Percentiles rank a stretch among this genome's conserved stretches.
phyloP scores from a whole-genome alignment of 75 land plant species.

The Cunninghamia lanceolata region DNA sequence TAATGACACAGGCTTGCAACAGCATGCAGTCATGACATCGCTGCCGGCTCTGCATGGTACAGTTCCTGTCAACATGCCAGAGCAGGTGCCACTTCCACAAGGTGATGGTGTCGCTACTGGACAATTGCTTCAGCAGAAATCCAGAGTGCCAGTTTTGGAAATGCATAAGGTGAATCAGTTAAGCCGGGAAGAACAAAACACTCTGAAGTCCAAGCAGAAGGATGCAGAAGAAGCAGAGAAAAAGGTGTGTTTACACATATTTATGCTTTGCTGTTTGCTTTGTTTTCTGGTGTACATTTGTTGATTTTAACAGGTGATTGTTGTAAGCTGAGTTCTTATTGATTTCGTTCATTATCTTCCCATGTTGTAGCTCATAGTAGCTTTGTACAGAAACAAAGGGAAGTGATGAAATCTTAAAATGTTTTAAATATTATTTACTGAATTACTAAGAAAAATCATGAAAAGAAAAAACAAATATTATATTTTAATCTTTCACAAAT shows the following conservation, averaged over 20 bases:
- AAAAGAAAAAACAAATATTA: too few relatives aligned
- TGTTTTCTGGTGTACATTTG: slow-evolving; percentile 2
- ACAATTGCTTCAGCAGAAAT: slow-evolving; percentile 41
- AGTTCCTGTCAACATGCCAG: slow-evolving; percentile 24
- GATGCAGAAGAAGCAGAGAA: slow-evolving; percentile 61
- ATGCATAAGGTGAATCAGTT: slow-evolving; percentile 55
- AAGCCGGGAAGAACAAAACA: slow-evolving; percentile 63
- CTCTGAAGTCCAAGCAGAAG: slow-evolving; percentile 54
- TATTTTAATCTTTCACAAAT: too few relatives aligned
- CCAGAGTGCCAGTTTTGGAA: slow-evolving; percentile 49
- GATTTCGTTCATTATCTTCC: neutral
- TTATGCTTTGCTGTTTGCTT: neutral
- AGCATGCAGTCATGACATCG: slow-evolving; percentile 26
- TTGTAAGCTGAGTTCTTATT: neutral
- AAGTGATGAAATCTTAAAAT: neutral
- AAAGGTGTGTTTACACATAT: slow-evolving; percentile 43
- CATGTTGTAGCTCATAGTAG: neutral
- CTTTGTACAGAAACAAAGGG: neutral
- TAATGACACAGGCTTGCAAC: slow-evolving; percentile 34
- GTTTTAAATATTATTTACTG: too few relatives aligned
- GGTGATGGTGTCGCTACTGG: slow-evolving; percentile 20
- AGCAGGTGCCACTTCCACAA: slow-evolving; percentile 1
- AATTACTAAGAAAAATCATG: too few relatives aligned
- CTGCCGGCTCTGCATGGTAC: slow-evolving; percentile 14
- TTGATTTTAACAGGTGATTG: neutral